Base-by-base conservation (phyloP, 2,329 filamentous ascomycete species). In the Beauveria medogensis region DNA sequence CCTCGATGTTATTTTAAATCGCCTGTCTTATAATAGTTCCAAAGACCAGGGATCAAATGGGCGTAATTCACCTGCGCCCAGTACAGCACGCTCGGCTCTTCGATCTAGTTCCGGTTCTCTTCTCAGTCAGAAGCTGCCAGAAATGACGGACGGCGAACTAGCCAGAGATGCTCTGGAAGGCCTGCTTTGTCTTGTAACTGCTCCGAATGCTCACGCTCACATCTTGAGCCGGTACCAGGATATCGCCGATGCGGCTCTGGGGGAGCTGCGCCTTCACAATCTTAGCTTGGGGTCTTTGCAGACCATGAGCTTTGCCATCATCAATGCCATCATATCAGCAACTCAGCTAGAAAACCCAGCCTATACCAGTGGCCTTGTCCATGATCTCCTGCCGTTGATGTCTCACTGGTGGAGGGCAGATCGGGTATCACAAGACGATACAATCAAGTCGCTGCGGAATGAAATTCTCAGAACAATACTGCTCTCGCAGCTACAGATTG, bases 361-460 rank as follows among this genome's bases (percentile, higher is more conserved):
- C 0, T 78, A 91, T 57, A 83, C 87, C 3, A 82, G 82, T 64
- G 78, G 77, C 40, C 75, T 88, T 43, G 80, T 88, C 18, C 75
- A 78, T 59, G 79, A 83, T 7, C 71, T 92, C 8, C 69, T 96
- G 26, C 88, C 90, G 1, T 72, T 92, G 50, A 84, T 96, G 65
- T 84, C 82, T 60, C 81, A 84, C 55, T 85, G 91, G 75, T 99
- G 93, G 92, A 80, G 86, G 64, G 81, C 83, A n/a, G 90, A 89
- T 66, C 82, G 83, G 51, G 73, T 81, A 28, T 80, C 82, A 16
- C 80, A 85, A 66, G 80, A 85, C 65, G 81, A 84, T 67, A 80
- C 83, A 67, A 80, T 84, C 64, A 84, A 81, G 64, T 79, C 79
- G 2, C 72, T 94, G 55, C 86, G 88, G 66, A 89, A 93, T 65